These are phyloP conservation scores for Scheffersomyces illinoinensis DNA, from an alignment of 1,139 yeast genomes.

Conservation along the genomic window DNA sequence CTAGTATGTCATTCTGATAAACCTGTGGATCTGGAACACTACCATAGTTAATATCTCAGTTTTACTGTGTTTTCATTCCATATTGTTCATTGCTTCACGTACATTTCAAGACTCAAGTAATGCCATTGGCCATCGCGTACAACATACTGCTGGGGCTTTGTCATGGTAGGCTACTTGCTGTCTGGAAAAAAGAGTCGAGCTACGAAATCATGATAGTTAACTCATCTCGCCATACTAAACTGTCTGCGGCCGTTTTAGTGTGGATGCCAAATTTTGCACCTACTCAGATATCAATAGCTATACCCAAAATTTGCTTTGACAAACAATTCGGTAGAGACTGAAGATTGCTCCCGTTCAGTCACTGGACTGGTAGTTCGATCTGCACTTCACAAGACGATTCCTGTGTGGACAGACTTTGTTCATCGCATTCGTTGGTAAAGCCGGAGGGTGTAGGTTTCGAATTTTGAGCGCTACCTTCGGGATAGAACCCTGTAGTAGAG, in stretches of 20 bases:
- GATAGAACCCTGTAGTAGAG: conserved; percentile 9
- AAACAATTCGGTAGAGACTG: neutral
- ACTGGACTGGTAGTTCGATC: conserved; percentile 9
- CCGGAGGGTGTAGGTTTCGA: neutral
- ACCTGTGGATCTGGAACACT: conserved; percentile 15
- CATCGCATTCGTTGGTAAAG: conserved; percentile 3
- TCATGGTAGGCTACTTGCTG: conserved; percentile 1
- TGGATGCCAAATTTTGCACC: neutral
- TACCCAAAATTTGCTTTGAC: neutral
- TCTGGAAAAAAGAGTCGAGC: neutral
- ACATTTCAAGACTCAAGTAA: conserved; percentile 16
- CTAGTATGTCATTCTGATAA: conserved; percentile 8
- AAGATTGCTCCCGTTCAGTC: neutral
- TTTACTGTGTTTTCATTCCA: neutral
- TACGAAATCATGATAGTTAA: neutral
- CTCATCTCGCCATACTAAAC: neutral
- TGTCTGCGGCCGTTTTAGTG: neutral
- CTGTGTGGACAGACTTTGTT: conserved; percentile 6
- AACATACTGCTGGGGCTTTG: neutral
- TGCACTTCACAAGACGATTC: conserved; percentile 12
- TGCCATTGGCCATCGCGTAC: conserved; percentile 12
- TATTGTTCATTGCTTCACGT: conserved; percentile 5
- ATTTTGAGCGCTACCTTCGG: conserved; percentile 1
- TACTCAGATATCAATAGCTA: neutral
- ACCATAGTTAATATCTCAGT: conserved; percentile 11